Base-by-base conservation (phyloP, 139 green algal genomes). In the Volvox reticuliferus region DNA sequence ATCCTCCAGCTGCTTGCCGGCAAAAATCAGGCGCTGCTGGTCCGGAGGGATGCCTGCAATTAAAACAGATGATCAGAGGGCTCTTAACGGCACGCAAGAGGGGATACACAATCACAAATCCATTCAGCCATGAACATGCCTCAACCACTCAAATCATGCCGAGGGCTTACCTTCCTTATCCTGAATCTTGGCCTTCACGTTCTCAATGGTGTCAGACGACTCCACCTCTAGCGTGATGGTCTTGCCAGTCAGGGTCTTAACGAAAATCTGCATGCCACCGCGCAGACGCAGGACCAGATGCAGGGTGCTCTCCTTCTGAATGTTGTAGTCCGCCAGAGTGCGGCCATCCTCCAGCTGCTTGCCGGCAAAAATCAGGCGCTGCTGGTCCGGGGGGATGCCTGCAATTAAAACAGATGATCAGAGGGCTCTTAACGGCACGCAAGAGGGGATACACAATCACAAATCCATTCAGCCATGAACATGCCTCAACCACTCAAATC, bases 271-370 rank as follows among this genome's bases (percentile, higher is more conserved):
- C 97, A 97, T 97, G 87, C 94, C 94, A 89, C 94, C 94, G 32
- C 94, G 94, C 71, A 97, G 94, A 44, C 95, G 94, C 62, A 97
- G 94, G 90, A 97, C 95, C 90, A 97, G 91, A 85, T 97, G 95
- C 24, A 97, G 93, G 1, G 95, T 97, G n/a, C 87, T 94, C 95
- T 97, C 97, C 96, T 99, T 99, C 95, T 99, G 97, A 91, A 99
- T 99, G 95, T 99, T 99, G 97, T 99, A 99, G 94, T 99, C 98
- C 9, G 98, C 97, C 83, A 99, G 95, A 24, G 98, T 99, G 92
- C 98, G 96, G 37, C 98, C 98, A 88, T 99, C 98, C 95, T 99
- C 98, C 89, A 99, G 96, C 96, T 99, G 98, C 96, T 99, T 99
- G 94, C 98, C 98, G n/a, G 98, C 98, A 88, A 99, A 99, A 91